Evolutionary conservation across 768 basidiomycete species (phyloP), one percentile per base, ranked within the genome.

Genomic region (Neoboletus magnificus): DNA sequence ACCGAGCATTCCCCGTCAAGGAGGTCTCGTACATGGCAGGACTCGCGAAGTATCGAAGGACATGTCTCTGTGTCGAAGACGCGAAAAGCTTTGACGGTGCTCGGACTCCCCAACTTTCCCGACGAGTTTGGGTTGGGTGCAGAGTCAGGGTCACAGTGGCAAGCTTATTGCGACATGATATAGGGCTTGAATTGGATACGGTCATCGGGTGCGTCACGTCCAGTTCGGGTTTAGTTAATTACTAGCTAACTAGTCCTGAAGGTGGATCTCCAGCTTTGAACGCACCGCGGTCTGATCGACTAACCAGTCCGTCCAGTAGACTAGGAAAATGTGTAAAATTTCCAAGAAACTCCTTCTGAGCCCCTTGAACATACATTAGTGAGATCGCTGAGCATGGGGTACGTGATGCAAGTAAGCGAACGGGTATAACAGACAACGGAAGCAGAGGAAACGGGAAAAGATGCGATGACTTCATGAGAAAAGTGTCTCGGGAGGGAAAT

Each of bases 371-470:
- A 58, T 71, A 71, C 55, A 72, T 72, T 67, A 72, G 54, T 65
- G 60, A 66, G 63, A 67, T 67, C 54, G 48, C 61, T 58, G 52
- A 67, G 58, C 67, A 69, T 55, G 60, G 49, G 55, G 64, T 63
- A 68, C 47, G 66, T 65, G 52, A 54, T 66, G 64, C 58, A 55
- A 59, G 57, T 69, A 71, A 59, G 69, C 54, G 27, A 61, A 54
- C 53, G 68, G 69, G 71, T 71, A 72, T 73, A 69, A 42, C 44
- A 30, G 41, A 65, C 54, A 66, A 45, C 47, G 46, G 41, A 52
- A 45, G 50, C 15, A 53, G 42, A 37, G 36, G 23, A 40, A 41
- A 54, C 25, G 41, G 39, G n/a, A 39, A 56, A 50, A 49, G 53
- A 62, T 58, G 64, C 60, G 42, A 62, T 64, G 59, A 32, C 42